A percentile compares a stretch with the other conserved stretches of the same genome.
Evolutionary conservation across 2,329 filamentous ascomycete genomes (phyloP).

Genomic region (Scytalidium sp.): DNA sequence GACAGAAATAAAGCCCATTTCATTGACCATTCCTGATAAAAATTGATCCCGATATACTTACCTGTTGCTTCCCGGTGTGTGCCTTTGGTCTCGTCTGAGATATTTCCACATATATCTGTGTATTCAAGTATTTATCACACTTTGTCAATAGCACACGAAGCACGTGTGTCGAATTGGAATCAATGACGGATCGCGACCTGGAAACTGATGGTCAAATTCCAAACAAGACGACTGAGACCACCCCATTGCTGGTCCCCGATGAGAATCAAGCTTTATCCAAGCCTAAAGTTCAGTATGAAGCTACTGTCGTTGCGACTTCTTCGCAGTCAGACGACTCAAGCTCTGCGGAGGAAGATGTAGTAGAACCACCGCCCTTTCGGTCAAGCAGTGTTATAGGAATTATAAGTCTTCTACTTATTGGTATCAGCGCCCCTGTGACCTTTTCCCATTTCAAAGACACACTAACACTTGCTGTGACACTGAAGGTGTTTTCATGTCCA

Average conservation of each 20-base stretch:
- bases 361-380: neutral
- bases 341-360: neutral
- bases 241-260: neutral
- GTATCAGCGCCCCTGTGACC: slow-evolving; percentile 4
- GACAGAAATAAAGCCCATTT: too few relatives aligned
- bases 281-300: neutral
- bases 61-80: too few relatives aligned
- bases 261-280: neutral
- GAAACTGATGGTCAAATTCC: neutral
- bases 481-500: slow-evolving; percentile 60
- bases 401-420: slow-evolving; percentile 18
- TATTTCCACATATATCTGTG: neutral
- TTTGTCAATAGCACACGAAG: too few relatives aligned
- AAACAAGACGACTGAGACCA: neutral
- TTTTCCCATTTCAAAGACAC: too few relatives aligned
- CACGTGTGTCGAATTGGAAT: neutral
- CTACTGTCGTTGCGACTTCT: neutral
- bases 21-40: too few relatives aligned
- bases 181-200: neutral
- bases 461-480: neutral
- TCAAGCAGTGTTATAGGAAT: slow-evolving; percentile 10
- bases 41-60: too few relatives aligned
- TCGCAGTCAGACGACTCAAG: neutral
- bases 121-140: too few relatives aligned
- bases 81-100: too few relatives aligned